Evolutionary conservation across 1,139 yeast species (phyloP).

Genomic region (Debaryomycetaceae sp.): DNA sequence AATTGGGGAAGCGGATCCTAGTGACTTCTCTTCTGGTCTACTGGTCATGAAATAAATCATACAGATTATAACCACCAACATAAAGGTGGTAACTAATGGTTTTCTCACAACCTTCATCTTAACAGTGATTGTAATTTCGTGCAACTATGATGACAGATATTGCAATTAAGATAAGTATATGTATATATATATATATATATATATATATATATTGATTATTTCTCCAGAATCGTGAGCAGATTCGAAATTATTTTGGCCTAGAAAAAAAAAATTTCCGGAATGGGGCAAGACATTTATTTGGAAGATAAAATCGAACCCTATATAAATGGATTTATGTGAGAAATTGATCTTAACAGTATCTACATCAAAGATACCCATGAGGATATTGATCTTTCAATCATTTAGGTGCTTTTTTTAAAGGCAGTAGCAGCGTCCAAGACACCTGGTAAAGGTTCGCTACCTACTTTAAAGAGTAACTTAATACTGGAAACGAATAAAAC

Average conservation of each 20-base stretch:
- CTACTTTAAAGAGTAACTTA: slow-evolving; percentile 51
- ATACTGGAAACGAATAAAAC: slow-evolving; percentile 51
- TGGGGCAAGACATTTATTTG: neutral
- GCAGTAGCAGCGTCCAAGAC: slow-evolving; percentile 58
- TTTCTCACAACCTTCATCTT: slow-evolving; percentile 20
- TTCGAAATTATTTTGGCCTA: neutral
- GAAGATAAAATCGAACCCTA: neutral
- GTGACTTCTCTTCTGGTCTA: slow-evolving; percentile 16
- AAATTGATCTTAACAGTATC: neutral
- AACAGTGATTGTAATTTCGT: neutral
- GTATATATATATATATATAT: no score
- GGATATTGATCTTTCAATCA: neutral
- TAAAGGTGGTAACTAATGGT: slow-evolving; percentile 24
- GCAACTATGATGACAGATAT: no score
- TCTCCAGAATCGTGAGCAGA: neutral
- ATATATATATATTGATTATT: neutral
- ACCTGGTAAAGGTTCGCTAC: slow-evolving; percentile 64
- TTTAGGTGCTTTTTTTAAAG: slow-evolving; percentile 27
- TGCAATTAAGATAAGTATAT: no score
- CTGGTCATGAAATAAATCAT: slow-evolving; percentile 27
- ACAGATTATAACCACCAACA: slow-evolving; percentile 20
- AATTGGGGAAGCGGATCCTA: slow-evolving; percentile 25
- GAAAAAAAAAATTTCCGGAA: neutral
- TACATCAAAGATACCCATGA: neutral
- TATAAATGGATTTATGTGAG: neutral